Conservation (phyloP, 164 flowering plant genomes). For the Stephania yunnanensis region DNA sequence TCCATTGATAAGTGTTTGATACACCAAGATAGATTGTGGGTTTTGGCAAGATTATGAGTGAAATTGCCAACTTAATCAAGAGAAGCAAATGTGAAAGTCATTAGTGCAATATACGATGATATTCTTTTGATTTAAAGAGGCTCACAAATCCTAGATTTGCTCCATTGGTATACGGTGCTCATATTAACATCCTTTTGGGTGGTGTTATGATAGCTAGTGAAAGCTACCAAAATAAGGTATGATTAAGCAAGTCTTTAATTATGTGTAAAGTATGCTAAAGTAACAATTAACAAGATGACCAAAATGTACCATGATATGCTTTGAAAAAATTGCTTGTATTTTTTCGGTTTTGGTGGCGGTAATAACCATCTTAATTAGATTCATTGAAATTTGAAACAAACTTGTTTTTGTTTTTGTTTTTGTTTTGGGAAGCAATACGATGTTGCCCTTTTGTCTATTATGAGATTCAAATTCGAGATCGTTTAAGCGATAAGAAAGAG, state of each 20-base stretch:
- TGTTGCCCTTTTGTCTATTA: not conserved
- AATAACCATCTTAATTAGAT: not conserved
- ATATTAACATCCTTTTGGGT: too few species aligned
- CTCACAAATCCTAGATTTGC: too few species aligned
- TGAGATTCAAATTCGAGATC: not conserved
- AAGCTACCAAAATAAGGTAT: conserved; percentile 34
- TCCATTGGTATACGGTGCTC: too few species aligned
- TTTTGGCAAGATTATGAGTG: too few species aligned
- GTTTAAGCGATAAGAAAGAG: not conserved
- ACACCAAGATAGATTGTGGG: too few species aligned
- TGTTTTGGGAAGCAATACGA: not conserved
- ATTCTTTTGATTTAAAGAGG: too few species aligned
- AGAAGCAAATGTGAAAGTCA: too few species aligned
- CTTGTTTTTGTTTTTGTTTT: not conserved
- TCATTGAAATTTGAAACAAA: not conserved
- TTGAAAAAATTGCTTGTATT: not conserved
- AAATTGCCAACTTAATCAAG: too few species aligned
- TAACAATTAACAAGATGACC: conserved; percentile 25
- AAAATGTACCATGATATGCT: conserved; percentile 14
- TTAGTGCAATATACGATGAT: too few species aligned
- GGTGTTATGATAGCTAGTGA: conserved; percentile 48
- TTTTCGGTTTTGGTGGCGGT: not conserved
- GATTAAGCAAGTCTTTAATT: conserved; percentile 19
- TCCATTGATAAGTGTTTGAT: too few species aligned
- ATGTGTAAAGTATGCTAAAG: conserved; percentile 43